A percentile compares a stretch with the other conserved stretches of the same genome.
Evolutionary conservation across 1,284 basidiomycete species (phyloP).

Genomic region (Naganishia sp.): DNA sequence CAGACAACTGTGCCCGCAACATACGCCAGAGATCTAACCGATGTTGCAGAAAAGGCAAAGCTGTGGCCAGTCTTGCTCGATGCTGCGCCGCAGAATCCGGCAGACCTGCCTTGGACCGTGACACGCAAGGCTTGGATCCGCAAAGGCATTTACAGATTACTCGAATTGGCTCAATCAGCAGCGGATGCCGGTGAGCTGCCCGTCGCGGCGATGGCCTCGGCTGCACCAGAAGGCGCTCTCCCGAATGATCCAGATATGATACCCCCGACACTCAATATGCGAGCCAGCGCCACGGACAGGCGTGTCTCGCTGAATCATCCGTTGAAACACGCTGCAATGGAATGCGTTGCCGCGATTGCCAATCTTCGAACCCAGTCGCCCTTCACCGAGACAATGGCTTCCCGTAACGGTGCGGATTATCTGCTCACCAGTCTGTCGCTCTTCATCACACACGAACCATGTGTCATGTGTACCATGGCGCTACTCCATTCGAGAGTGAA

Average conservation of each 20-base stretch:
- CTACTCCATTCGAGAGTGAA: slow-evolving; percentile 85
- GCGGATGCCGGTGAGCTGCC: slow-evolving; percentile 66
- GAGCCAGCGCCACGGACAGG: slow-evolving; percentile 64
- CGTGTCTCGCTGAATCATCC: slow-evolving; percentile 69
- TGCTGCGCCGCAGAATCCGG: slow-evolving; percentile 66
- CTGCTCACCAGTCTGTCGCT: slow-evolving; percentile 77
- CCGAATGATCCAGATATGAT: slow-evolving; percentile 57
- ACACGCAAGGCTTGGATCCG: slow-evolving; percentile 70
- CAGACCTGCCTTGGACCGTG: slow-evolving; percentile 64
- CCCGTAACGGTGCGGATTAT: slow-evolving; percentile 71
- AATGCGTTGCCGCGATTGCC: slow-evolving; percentile 65
- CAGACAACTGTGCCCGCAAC: slow-evolving; percentile 68
- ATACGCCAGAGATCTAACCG: slow-evolving; percentile 69
- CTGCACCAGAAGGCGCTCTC: slow-evolving; percentile 59
- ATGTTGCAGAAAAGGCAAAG: slow-evolving; percentile 66
- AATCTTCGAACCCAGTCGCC: slow-evolving; percentile 57
- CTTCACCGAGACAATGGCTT: slow-evolving; percentile 45
- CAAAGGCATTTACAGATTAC: slow-evolving; percentile 63
- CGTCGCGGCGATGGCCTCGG: slow-evolving; percentile 71
- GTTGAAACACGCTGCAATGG: slow-evolving; percentile 77
- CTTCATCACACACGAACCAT: slow-evolving; percentile 90
- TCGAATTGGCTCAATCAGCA: slow-evolving; percentile 60
- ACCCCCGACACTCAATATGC: slow-evolving; percentile 50
- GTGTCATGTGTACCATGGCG: slow-evolving; percentile 94
- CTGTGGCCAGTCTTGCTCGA: slow-evolving; percentile 81